Base-by-base conservation (phyloP, 2,329 filamentous ascomycete genomes). In the Oidium heveae region DNA sequence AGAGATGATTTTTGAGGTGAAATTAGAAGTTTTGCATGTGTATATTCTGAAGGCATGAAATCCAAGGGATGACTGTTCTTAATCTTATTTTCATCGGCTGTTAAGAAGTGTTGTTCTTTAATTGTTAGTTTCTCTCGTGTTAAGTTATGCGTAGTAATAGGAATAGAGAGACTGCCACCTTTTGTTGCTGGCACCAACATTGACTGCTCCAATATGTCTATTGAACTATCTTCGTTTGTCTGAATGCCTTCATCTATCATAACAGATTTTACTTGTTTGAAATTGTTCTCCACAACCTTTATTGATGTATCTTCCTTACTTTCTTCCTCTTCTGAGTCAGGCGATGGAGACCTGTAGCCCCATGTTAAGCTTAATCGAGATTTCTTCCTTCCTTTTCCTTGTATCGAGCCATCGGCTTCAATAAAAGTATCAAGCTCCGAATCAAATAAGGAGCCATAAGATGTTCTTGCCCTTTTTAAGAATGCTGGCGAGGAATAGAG, bases 401-500 rank as follows among this genome's bases (percentile, higher is more conserved):
- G 73, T 24, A 75, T 69, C 44, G 72, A 73, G 1, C 75, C 76
- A 64, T 84, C 78, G 28, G 84, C 82, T 56, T 85, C 80, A 15
- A 64, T 65, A 53, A 89, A 81, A 3, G 79, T 75, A 61, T 87
- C 80, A 58, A 78, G 74, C 1, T 72, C 73, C 4, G 73, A 73
- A 58, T 83, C 77, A 53, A 82, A 77, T 0, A 82, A 67, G 0
- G 78, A 76, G 1, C 80, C 80, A 55, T 82, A 82, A 0, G 83
- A 87, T 4, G 82, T 69, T 55, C 82, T 73, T 15, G 77, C 74
- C 54, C 82, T 74, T 65, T 84, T 88, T 20, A 86, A 68, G 60
- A 93, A 94, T 0, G 85, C 84, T 0, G 87, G 87, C 2, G 86
- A 93, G 4, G 76, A 71, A 69, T 79, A 91, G 59, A 82, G 75